Conservation (phyloP, 2,329 filamentous ascomycete species). For the Ceratocystis albifundus region DNA sequence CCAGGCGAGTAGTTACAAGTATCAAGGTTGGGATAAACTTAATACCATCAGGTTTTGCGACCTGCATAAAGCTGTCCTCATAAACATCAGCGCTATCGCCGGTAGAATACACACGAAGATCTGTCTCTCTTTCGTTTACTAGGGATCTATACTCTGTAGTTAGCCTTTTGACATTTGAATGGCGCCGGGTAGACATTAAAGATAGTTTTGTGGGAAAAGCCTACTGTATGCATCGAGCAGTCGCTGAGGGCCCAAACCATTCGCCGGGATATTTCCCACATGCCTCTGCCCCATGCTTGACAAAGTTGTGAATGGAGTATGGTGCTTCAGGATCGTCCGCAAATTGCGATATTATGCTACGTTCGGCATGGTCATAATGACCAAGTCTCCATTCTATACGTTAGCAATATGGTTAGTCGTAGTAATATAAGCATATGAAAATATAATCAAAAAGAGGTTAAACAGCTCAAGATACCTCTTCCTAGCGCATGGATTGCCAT, state of each 20-base stretch:
- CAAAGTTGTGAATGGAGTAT: constrained; percentile 92
- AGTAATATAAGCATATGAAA: not conserved
- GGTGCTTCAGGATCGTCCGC: constrained; percentile 76
- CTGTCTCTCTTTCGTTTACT: constrained; percentile 51
- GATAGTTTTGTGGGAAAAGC: constrained; percentile 28
- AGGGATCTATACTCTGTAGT: constrained; percentile 49
- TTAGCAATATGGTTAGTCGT: not conserved
- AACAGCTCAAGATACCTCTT: constrained; percentile 46
- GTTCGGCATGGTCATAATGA: constrained; percentile 47
- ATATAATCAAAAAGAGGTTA: too few relatives aligned
- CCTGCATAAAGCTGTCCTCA: constrained; percentile 71
- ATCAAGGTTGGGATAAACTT: constrained; percentile 75
- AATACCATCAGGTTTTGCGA: constrained; percentile 56
- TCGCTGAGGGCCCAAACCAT: constrained; percentile 98
- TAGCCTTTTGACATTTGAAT: not conserved
- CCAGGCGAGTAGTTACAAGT: constrained; percentile 75
- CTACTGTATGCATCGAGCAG: constrained; percentile 85
- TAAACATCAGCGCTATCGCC: constrained; percentile 88
- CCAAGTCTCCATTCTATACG: constrained; percentile 61
- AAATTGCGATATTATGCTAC: constrained; percentile 64
- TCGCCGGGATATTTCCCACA: constrained; percentile 94
- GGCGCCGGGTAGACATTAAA: too few relatives aligned
- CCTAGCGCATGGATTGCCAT: constrained; percentile 62
- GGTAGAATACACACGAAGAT: constrained; percentile 73
- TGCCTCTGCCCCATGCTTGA: constrained; percentile 69